These are phyloP conservation scores for Solanum hybrid DNA, from an alignment of 305 asterid genomes.

Conservation along the genomic window DNA sequence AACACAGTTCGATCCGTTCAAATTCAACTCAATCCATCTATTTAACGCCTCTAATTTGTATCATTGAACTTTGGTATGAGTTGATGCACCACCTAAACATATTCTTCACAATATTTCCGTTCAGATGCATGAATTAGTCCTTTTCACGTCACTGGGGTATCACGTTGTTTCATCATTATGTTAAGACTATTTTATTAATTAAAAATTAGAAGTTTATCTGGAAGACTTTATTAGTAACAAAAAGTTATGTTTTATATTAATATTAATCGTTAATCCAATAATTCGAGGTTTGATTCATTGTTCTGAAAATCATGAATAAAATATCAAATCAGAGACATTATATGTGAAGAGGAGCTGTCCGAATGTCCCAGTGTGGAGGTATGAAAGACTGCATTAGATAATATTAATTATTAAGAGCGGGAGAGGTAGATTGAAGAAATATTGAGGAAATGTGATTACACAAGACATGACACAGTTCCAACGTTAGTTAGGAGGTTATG, in stretches of 20 bases:
- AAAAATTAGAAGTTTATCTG: not conserved
- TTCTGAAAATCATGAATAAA: not conserved
- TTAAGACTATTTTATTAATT: not conserved
- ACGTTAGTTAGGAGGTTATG: not conserved
- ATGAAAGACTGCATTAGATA: not conserved
- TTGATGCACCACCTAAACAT: not conserved
- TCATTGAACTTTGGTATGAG: not conserved
- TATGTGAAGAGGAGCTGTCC: not conserved
- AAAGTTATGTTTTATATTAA: not conserved
- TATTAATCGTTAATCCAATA: not conserved
- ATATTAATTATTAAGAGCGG: not conserved
- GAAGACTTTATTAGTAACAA: not conserved
- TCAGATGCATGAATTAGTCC: not conserved
- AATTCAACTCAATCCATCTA: not conserved
- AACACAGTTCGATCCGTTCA: not conserved
- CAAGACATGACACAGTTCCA: not conserved
- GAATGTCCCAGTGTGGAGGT: fast-evolving
- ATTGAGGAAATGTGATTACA: not conserved
- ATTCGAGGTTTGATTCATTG: not conserved
- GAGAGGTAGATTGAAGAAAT: not conserved
- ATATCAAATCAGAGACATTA: not conserved
- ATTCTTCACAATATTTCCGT: not conserved
- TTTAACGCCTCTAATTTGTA: not conserved
- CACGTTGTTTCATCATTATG: not conserved
- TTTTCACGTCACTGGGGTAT: not conserved